Percentiles rank a stretch among this genome's conserved stretches.
Conservation (phyloP, 2,329 filamentous ascomycete genomes). For the Leptographium radiaticola region DNA sequence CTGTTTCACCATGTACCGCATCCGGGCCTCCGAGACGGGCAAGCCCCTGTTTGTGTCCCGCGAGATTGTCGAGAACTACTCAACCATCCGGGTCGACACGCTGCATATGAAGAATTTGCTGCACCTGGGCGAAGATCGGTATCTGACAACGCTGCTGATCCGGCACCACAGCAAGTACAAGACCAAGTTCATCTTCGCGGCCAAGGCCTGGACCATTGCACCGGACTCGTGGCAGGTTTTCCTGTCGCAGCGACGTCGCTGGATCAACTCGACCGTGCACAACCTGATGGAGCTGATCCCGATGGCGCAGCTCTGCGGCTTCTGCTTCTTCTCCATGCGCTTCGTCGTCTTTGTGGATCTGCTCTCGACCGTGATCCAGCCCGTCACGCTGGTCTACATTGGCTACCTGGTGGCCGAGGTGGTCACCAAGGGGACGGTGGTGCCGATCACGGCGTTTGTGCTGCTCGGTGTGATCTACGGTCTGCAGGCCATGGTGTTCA, state of each 20-base stretch:
- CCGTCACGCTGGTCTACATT: conserved; percentile 82
- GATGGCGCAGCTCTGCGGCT: conserved; percentile 86
- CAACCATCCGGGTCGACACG: conserved; percentile 91
- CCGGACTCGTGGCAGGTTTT: conserved; percentile 91
- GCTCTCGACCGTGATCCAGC: conserved; percentile 81
- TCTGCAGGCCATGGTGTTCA: conserved; percentile 94
- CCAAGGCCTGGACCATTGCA: conserved; percentile 93
- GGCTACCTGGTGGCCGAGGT: conserved; percentile 75
- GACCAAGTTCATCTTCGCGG: conserved; percentile 90
- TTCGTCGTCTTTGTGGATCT: conserved; percentile 94
- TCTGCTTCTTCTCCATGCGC: conserved; percentile 99
- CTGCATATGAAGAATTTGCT: conserved; percentile 98
- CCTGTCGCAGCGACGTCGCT: conserved; percentile 93
- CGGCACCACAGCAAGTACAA: conserved; percentile 91
- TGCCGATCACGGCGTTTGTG: conserved; percentile 80
- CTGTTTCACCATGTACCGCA: conserved; percentile 98
- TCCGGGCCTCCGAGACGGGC: conserved; percentile 83
- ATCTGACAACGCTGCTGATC: conserved; percentile 83
- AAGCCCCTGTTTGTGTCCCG: conserved; percentile 94
- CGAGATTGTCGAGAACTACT: conserved; percentile 77
- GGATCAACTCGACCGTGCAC: conserved; percentile 99
- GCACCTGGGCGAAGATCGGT: conserved; percentile 94
- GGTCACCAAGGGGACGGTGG: conserved; percentile 41
- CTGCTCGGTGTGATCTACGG: conserved; percentile 92
- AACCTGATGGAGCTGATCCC: conserved; percentile 94